A percentile compares a stretch with the other conserved stretches of the same genome.
phyloP scores from a whole-genome alignment of 2,329 filamentous ascomycete species.

The Fusarium sp. region DNA sequence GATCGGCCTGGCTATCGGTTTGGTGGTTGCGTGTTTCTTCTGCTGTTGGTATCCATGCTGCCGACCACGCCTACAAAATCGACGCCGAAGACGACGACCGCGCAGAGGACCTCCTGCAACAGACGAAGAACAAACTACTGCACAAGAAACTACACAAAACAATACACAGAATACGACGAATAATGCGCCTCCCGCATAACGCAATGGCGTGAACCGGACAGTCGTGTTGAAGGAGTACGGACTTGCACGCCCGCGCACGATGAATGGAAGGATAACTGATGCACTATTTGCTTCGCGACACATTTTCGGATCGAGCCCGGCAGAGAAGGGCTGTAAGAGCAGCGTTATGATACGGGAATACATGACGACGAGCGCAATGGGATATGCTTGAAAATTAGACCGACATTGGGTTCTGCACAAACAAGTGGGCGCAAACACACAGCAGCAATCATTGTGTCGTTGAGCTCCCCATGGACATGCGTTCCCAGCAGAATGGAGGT shows the following conservation, averaged over 20 bases:
- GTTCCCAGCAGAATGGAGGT: not conserved
- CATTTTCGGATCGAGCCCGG: not conserved
- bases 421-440: not conserved
- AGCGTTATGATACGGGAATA: not conserved
- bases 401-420: not conserved
- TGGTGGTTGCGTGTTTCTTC: conserved; percentile 49
- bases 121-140: conserved; percentile 31
- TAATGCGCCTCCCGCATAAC: conserved; percentile 24
- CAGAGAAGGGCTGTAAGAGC: not conserved
- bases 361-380: not conserved
- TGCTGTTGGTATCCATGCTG: conserved; percentile 53
- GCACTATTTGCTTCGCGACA: not conserved
- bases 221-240: not conserved
- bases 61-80: conserved; percentile 29
- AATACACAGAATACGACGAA: conserved; percentile 19
- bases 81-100: conserved; percentile 34
- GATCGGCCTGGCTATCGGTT: conserved; percentile 50
- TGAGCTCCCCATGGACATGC: not conserved
- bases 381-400: not conserved
- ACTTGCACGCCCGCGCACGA: not conserved
- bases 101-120: conserved; percentile 33
- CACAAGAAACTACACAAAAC: conserved; percentile 19
- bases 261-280: not conserved
- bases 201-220: not conserved
- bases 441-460: not conserved